phyloP scores from a whole-genome alignment of 2,329 filamentous ascomycete species.

The Ophiostoma triangulosporum region DNA sequence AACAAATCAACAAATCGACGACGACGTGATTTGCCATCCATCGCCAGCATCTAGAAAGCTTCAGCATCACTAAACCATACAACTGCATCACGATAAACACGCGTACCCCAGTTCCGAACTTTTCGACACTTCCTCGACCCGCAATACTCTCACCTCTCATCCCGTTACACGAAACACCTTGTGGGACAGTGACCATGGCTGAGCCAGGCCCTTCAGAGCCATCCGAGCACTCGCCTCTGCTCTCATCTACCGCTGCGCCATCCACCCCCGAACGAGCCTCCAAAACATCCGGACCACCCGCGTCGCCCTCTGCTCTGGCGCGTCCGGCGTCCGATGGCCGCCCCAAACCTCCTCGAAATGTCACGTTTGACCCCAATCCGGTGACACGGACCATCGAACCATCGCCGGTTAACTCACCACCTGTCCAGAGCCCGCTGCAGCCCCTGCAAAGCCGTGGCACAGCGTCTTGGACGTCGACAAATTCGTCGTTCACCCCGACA shows the following conservation, averaged over 20 bases:
- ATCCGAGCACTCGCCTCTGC: conserved; percentile 16
- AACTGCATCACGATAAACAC: too few species aligned
- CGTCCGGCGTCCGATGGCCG: conserved; percentile 20
- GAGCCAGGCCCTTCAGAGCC: not conserved
- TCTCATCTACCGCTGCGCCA: conserved; percentile 11
- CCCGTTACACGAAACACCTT: not conserved
- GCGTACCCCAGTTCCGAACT: too few species aligned
- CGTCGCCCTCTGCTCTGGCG: conserved; percentile 11
- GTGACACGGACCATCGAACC: conserved; percentile 45
- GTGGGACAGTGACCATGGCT: not conserved
- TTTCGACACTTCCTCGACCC: too few species aligned
- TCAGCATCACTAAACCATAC: not conserved
- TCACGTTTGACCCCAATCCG: conserved; percentile 65
- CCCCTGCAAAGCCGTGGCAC: conserved; percentile 14
- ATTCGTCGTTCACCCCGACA: conserved; percentile 22
- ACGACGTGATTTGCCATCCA: not conserved
- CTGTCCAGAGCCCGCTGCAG: conserved; percentile 19
- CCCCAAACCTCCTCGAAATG: conserved; percentile 42
- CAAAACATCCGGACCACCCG: not conserved
- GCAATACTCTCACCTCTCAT: too few species aligned
- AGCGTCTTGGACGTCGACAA: conserved; percentile 18
- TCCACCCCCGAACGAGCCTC: not conserved
- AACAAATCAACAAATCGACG: too few species aligned
- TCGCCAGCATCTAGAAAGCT: not conserved
- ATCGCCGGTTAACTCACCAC: conserved; percentile 3